phyloP scores from a whole-genome alignment of 768 basidiomycete species.

The Panaeolus cyanescens region DNA sequence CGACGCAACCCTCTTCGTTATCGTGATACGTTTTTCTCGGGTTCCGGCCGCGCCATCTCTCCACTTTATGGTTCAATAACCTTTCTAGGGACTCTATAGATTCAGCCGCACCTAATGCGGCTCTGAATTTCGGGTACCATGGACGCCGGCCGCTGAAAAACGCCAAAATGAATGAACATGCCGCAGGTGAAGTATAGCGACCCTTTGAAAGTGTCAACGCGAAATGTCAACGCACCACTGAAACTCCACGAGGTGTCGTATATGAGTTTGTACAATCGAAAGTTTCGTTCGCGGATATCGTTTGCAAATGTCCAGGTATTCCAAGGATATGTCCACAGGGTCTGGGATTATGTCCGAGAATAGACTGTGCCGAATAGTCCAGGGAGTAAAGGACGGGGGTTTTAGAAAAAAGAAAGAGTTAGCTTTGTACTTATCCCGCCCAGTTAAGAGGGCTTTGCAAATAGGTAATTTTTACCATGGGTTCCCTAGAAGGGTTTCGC shows the following conservation, averaged over 20 bases:
- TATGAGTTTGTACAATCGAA: conserved; percentile 57
- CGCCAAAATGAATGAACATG: conserved; percentile 6
- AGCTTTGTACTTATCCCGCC: neutral
- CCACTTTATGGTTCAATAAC: conserved; percentile 44
- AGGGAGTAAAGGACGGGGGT: conserved; percentile 8
- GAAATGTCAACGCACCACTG: conserved; percentile 52
- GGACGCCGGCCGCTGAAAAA: conserved; percentile 42
- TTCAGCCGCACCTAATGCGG: conserved; percentile 41
- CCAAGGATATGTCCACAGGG: conserved; percentile 65
- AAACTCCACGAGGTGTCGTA: conserved; percentile 67
- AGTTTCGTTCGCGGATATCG: conserved; percentile 52
- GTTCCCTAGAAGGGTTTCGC: conserved; percentile 74
- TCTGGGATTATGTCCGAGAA: conserved; percentile 57
- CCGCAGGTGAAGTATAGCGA: conserved; percentile 1
- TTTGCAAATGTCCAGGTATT: conserved; percentile 67
- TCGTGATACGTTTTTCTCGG: conserved; percentile 25
- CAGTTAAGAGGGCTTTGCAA: conserved; percentile 1
- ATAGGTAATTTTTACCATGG: conserved; percentile 53
- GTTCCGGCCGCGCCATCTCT: conserved; percentile 48
- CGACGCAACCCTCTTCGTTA: conserved; percentile 11
- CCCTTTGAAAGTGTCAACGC: neutral
- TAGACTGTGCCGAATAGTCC: conserved; percentile 41
- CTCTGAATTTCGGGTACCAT: conserved; percentile 60
- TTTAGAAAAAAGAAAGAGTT: neutral
- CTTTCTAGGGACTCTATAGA: conserved; percentile 48